Base-by-base conservation (phyloP, 2,329 filamentous ascomycete species). In the Cercospora beticola region DNA sequence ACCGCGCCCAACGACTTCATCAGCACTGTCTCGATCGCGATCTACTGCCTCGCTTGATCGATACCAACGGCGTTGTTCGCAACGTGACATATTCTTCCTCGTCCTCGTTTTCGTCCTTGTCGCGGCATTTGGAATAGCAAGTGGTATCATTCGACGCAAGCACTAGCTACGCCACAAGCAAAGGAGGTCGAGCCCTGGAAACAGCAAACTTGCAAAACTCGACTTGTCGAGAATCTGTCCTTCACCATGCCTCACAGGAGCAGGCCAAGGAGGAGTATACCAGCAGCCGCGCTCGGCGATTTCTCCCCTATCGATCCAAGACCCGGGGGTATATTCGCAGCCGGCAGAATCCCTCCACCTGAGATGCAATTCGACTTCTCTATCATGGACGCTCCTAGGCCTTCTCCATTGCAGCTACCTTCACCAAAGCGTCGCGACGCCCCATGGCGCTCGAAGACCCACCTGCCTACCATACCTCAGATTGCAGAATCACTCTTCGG, bases 121-220 rank as follows among this genome's bases (percentile, higher is more conserved):
- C 7, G 46, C 54, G 30, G 43, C 31, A 16, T 64, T 54, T 49
- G 66, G 62, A 18, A 46, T 64, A 54, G 36, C 57, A 10, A 68
- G 66, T 36, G 61, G 43, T 10, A 23, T 57, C 12, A 21, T 64
- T 30, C 21, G 28, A 63, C n/a, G 21, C 43, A 63, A 59, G 26
- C 56, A 59, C 56, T 59, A 59, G 49, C 23, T 9, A n/a, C 49
- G 7, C 23, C 26, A 8, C 49, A 56, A 26, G 23, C 10, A 56
- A 28, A 56, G 23, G 12, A 30, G 10, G 5, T 26, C 21, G 26
- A 26, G 49, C 23, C n/a, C 10, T 26, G 23, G 12, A 12, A 28
- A 4, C 23, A 56, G 5, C 49, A 26, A n/a, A 16, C 16, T 28
- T 23, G 49, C 21, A 56, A 26, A 14, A 43, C 12, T 21, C 56